Evolutionary conservation across 805 yeast genomes (phyloP).

Genomic region (Sugiyamaella smithiae): DNA sequence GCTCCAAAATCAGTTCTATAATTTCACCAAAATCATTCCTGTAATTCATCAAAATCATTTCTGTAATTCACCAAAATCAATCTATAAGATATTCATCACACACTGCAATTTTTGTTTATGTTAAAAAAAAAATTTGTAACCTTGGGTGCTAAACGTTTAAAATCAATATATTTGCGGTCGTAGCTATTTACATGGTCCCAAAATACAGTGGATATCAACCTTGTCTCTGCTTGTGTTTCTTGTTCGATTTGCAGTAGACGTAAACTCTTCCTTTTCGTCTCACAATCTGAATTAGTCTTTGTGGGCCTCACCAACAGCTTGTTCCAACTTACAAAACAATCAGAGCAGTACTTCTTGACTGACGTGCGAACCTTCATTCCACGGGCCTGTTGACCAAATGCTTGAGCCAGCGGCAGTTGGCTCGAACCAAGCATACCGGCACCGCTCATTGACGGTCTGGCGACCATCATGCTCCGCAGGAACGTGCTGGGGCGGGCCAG

Average conservation of each 20-base stretch:
- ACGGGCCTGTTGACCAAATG: conserved; percentile 41
- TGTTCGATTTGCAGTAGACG: conserved; percentile 88
- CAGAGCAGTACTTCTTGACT: conserved; percentile 88
- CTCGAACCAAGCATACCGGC: neutral
- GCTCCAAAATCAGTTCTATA: no score
- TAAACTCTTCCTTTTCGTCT: conserved; percentile 94
- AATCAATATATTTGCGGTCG: no score
- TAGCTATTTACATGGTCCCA: no score
- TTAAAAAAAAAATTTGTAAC: no score
- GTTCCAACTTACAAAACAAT: conserved; percentile 67
- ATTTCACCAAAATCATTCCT: no score
- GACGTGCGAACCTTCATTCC: conserved; percentile 90
- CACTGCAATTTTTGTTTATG: no score
- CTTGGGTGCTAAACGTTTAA: no score
- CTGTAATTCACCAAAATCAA: no score
- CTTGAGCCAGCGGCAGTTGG: neutral
- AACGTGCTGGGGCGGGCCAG: neutral
- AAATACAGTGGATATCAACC: no score
- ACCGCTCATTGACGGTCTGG: neutral
- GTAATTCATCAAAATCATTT: no score
- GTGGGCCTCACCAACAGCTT: no score
- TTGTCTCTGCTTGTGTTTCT: conserved; percentile 93
- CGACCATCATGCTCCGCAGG: neutral
- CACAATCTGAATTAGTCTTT: conserved; percentile 56
- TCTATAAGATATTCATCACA: neutral